A percentile compares a stretch with the other conserved stretches of the same genome.
Conservation (phyloP, 768 basidiomycete genomes). For the Leucocoprinus leucothites region DNA sequence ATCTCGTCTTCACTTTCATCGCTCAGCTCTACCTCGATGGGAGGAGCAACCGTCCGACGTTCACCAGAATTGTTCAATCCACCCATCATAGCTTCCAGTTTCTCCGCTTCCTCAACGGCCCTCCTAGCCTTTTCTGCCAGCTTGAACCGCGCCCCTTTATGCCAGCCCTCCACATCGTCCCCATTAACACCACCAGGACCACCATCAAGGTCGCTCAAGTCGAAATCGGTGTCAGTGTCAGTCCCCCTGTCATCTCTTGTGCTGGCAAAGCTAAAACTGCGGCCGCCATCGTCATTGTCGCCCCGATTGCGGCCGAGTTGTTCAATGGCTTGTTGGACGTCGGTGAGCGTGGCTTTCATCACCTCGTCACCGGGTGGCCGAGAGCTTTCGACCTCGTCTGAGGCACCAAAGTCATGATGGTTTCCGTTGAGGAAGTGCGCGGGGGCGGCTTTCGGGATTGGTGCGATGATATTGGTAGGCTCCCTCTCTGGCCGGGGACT, state of each 20-base stretch:
- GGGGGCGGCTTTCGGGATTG: constrained; percentile 35
- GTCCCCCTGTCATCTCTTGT: constrained; percentile 57
- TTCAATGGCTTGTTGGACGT: constrained; percentile 88
- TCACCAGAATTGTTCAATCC: constrained; percentile 24
- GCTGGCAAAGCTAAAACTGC: constrained; percentile 79
- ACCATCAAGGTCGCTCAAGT: constrained; percentile 44
- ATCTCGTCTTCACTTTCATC: constrained; percentile 76
- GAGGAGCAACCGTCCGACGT: constrained; percentile 39
- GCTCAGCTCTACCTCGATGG: constrained; percentile 73
- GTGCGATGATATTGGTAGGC: constrained; percentile 26
- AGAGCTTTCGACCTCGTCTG: constrained; percentile 14
- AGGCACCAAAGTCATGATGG: constrained; percentile 20
- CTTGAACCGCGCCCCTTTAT: constrained; percentile 60
- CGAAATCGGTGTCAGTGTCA: constrained; percentile 55
- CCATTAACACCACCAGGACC: constrained; percentile 34
- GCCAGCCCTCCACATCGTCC: constrained; percentile 52
- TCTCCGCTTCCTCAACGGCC: constrained; percentile 57
- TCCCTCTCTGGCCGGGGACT: constrained; percentile 22
- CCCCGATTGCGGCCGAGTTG: constrained; percentile 60
- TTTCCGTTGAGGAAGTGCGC: constrained; percentile 22
- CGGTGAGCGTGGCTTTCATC: constrained; percentile 87
- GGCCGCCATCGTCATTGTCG: constrained; percentile 56
- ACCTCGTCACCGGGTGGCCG: constrained; percentile 42
- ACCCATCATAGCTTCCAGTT: constrained; percentile 38
- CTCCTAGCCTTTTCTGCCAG: constrained; percentile 68